Percentiles rank a stretch among this genome's conserved stretches.
These are phyloP conservation scores for Secale cereale DNA, from an alignment of 176 grass and related monocot genomes.

Conservation along the genomic window DNA sequence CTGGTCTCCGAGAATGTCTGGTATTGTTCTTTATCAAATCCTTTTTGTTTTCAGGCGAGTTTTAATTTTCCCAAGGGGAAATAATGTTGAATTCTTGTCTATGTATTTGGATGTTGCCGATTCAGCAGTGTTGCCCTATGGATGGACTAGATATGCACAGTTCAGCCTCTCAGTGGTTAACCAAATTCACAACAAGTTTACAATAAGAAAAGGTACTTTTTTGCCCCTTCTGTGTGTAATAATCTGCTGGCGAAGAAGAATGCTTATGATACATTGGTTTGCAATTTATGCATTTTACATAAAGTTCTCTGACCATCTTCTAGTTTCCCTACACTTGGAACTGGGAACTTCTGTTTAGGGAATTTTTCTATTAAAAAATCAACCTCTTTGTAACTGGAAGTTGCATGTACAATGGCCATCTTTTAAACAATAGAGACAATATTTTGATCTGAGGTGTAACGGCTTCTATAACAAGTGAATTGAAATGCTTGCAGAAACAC, in stretches of 20 bases:
- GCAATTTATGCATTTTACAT: background rate
- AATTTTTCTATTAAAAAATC: background rate
- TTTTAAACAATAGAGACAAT: background rate
- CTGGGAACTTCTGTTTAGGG: background rate
- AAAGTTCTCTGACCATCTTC: background rate
- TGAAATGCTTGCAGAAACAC: constrained; percentile 73
- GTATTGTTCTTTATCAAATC: background rate
- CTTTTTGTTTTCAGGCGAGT: constrained; percentile 62
- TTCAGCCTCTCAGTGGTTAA: constrained; percentile 87
- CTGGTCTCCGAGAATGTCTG: background rate
- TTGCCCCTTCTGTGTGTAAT: constrained; percentile 1
- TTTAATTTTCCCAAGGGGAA: constrained; percentile 96
- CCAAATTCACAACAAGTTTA: constrained; percentile 89
- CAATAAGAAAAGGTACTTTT: constrained; percentile 92
- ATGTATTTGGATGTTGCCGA: constrained; percentile 99
- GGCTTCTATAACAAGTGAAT: background rate
- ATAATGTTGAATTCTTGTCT: constrained; percentile 94
- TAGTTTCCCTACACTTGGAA: background rate
- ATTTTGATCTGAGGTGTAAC: background rate
- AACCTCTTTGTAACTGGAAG: background rate
- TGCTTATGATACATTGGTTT: background rate
- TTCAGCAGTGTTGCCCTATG: constrained; percentile 82
- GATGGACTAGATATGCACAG: constrained; percentile 97
- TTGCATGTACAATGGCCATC: background rate
- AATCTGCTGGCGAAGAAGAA: background rate